Evolutionary conservation across 306 rosid species (phyloP).

Genomic region (Cicer pinnatifidum): DNA sequence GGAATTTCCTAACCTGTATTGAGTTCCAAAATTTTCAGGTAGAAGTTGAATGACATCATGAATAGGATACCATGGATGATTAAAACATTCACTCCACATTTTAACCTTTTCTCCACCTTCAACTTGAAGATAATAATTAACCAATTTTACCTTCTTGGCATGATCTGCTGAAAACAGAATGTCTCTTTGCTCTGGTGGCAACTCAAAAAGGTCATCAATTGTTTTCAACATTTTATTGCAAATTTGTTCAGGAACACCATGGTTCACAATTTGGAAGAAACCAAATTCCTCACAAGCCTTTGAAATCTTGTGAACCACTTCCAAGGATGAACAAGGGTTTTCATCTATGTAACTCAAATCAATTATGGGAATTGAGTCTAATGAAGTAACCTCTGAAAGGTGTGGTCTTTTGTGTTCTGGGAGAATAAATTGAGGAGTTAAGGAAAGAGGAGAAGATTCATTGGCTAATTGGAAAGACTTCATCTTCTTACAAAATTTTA

Average conservation of each 20-base stretch:
- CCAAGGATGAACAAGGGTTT: slow-evolving; percentile 23
- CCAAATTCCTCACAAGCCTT: slow-evolving; percentile 59
- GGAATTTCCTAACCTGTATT: slow-evolving; percentile 34
- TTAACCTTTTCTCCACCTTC: slow-evolving; percentile 57
- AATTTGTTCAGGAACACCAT: slow-evolving; percentile 52
- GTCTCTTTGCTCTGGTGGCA: slow-evolving; percentile 48
- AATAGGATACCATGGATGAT: slow-evolving; percentile 51
- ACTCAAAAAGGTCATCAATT: slow-evolving; percentile 46
- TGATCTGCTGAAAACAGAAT: slow-evolving; percentile 45
- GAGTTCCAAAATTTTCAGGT: slow-evolving; percentile 46
- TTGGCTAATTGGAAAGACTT: slow-evolving; percentile 42
- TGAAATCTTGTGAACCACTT: slow-evolving; percentile 45
- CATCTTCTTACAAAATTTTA: slow-evolving; percentile 31
- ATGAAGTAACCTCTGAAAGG: slow-evolving; percentile 47
- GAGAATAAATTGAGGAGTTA: slow-evolving; percentile 48
- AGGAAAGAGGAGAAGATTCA: slow-evolving; percentile 41
- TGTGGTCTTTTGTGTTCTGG: slow-evolving; percentile 54
- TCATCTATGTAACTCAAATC: slow-evolving; percentile 43
- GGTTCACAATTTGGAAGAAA: slow-evolving; percentile 59
- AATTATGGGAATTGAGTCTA: slow-evolving; percentile 54
- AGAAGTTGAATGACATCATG: slow-evolving; percentile 40
- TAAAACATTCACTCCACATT: slow-evolving; percentile 61
- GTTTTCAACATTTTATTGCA: slow-evolving; percentile 47
- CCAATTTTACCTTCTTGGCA: slow-evolving; percentile 42
- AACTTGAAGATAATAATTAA: slow-evolving; percentile 41